Evolutionary conservation across 371 early-diverging fungal genomes (phyloP).

Genomic region (Coemansia sp.): DNA sequence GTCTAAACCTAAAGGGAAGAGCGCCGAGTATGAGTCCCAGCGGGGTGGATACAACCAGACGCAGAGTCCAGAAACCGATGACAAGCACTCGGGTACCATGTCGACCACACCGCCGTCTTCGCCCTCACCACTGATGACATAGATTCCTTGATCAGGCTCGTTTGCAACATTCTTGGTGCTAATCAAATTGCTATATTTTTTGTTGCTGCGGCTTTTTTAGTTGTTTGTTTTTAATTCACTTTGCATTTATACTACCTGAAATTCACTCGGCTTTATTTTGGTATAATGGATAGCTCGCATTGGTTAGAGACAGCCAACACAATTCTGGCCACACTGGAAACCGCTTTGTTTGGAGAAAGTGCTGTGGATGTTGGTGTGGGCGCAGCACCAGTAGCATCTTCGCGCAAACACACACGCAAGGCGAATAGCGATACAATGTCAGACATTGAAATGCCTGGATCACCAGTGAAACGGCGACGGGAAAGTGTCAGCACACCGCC

Average conservation of each 20-base stretch:
- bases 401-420: constrained; percentile 38
- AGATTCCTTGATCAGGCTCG: not conserved
- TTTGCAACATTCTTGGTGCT: not conserved
- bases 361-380: not conserved
- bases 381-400: not conserved
- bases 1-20: constrained; percentile 22
- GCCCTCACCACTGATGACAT: not conserved
- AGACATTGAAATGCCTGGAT: constrained; percentile 32
- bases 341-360: constrained; percentile 32
- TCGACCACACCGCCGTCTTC: constrained; percentile 3
- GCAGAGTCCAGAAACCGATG: not conserved
- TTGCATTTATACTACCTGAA: not conserved
- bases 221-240: not conserved
- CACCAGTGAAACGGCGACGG: constrained; percentile 43
- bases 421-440: constrained; percentile 41
- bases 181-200: not conserved
- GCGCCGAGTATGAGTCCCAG: not conserved
- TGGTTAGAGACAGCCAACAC: not conserved
- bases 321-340: constrained; percentile 13
- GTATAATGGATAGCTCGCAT: not conserved
- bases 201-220: not conserved
- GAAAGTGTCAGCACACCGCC: constrained; percentile 25
- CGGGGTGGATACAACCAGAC: not conserved
- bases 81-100: constrained; percentile 1
- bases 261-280: not conserved